Evolutionary conservation across 2,329 filamentous ascomycete genomes (phyloP).

Genomic region (Drechslerella stenobrocha): DNA sequence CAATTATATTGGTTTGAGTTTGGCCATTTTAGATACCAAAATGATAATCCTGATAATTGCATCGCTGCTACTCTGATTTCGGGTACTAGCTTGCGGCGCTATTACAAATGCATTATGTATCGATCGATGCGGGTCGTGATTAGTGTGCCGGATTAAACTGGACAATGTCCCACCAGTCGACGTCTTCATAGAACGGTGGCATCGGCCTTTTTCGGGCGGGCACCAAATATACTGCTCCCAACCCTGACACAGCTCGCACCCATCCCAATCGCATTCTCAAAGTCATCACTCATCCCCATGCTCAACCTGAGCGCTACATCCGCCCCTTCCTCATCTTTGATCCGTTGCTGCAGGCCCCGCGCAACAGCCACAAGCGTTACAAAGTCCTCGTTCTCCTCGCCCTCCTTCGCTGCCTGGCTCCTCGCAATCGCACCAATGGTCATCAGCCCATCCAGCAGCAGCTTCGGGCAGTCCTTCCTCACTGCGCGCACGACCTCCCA

Average conservation of each 20-base stretch:
- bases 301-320: conserved; percentile 28
- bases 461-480: conserved; percentile 68
- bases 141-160: neutral
- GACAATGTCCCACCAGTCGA: neutral
- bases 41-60: neutral
- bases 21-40: neutral
- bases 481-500: conserved; percentile 57
- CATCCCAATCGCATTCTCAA: conserved; percentile 79
- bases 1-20: neutral
- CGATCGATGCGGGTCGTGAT: too few species aligned
- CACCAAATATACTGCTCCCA: conserved; percentile 91
- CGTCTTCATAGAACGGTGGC: conserved; percentile 57
- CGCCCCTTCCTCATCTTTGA: conserved; percentile 42
- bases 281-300: conserved; percentile 77
- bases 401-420: conserved; percentile 47
- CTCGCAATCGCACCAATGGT: conserved; percentile 42
- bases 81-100: too few species aligned
- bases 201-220: conserved; percentile 75
- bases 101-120: too few species aligned
- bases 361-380: conserved; percentile 34
- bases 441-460: conserved; percentile 64
- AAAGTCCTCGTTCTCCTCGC: conserved; percentile 44
- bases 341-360: conserved; percentile 34
- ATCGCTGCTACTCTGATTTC: too few species aligned
- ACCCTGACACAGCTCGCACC: conserved; percentile 89